phyloP scores from a whole-genome alignment of 257 asterid species.

The Ocimum tenuiflorum region DNA sequence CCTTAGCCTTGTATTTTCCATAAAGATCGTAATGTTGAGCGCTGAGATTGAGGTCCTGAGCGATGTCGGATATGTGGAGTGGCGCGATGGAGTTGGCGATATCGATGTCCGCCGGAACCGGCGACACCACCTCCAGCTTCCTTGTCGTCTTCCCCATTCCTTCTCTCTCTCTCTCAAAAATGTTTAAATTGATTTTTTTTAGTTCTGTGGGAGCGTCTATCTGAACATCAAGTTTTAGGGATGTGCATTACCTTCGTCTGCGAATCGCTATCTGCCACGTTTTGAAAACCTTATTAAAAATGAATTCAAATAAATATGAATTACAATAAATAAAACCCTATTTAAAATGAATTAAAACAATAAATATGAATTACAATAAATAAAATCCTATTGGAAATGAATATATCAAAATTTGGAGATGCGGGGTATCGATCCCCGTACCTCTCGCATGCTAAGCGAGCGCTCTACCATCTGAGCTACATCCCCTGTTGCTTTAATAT shows the following conservation, averaged over 20 bases:
- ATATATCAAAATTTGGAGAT: slow-evolving; percentile 63
- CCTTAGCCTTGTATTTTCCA: slow-evolving; percentile 94
- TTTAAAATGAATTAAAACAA: too few relatives aligned
- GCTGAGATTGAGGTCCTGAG: slow-evolving; percentile 60
- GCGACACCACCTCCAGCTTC: slow-evolving; percentile 64
- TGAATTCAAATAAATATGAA: too few relatives aligned
- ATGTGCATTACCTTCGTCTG: not conserved
- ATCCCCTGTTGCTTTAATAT: too few relatives aligned
- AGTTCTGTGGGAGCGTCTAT: not conserved
- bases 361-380: too few relatives aligned
- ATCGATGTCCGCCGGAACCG: slow-evolving; percentile 93
- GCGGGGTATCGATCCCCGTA: slow-evolving; percentile 18
- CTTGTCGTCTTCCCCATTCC: slow-evolving; percentile 65
- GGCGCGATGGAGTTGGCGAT: slow-evolving; percentile 90
- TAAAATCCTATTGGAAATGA: too few relatives aligned
- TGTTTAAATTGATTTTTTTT: too few relatives aligned
- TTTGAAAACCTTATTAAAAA: too few relatives aligned
- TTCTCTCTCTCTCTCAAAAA: not conserved
- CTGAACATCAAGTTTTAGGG: not conserved
- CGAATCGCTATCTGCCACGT: not conserved
- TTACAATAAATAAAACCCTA: too few relatives aligned
- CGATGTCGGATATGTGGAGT: slow-evolving; percentile 72
- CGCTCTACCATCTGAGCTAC: slow-evolving; percentile 98
- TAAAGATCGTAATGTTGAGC: slow-evolving; percentile 76
- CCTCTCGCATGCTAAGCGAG: slow-evolving; percentile 96